phyloP scores from a whole-genome alignment of 176 grass and related monocot genomes.

The Alloteropsis semialata region DNA sequence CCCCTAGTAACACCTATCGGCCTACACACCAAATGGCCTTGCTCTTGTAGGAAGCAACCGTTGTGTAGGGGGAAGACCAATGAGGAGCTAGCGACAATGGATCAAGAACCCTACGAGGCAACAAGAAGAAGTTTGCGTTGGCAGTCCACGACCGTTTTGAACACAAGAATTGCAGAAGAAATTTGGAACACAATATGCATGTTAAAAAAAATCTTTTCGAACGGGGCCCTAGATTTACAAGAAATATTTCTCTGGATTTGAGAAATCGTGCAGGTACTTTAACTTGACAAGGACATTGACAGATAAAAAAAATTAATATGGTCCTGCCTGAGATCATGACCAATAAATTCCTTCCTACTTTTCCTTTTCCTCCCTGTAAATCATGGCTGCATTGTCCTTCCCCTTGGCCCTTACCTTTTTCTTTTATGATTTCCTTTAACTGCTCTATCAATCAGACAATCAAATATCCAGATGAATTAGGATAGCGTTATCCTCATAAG shows the following conservation, averaged over 20 bases:
- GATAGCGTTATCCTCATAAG: background rate
- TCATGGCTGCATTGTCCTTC: conserved; percentile 32
- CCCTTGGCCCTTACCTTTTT: background rate
- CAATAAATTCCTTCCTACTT: conserved; percentile 20
- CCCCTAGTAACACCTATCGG: background rate
- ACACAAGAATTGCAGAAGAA: background rate
- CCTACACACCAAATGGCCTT: conserved; percentile 16
- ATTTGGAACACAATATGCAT: background rate
- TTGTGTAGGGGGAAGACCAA: background rate
- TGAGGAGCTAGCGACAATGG: background rate
- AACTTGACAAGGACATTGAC: background rate
- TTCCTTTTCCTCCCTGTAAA: background rate
- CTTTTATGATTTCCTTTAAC: background rate
- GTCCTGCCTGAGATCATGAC: conserved; percentile 11
- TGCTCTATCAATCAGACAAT: background rate
- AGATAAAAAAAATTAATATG: background rate
- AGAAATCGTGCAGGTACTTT: background rate
- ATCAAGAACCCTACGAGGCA: background rate
- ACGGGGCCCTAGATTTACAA: background rate
- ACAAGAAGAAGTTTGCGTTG: background rate
- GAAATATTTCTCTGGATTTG: background rate
- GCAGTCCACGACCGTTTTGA: background rate
- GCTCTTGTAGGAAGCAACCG: conserved; percentile 36
- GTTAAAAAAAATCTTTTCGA: background rate
- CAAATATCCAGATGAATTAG: background rate